Percentiles rank a stretch among this genome's conserved stretches.
phyloP scores from a whole-genome alignment of 106 monocot species.

The Phalaenopsis equestris region DNA sequence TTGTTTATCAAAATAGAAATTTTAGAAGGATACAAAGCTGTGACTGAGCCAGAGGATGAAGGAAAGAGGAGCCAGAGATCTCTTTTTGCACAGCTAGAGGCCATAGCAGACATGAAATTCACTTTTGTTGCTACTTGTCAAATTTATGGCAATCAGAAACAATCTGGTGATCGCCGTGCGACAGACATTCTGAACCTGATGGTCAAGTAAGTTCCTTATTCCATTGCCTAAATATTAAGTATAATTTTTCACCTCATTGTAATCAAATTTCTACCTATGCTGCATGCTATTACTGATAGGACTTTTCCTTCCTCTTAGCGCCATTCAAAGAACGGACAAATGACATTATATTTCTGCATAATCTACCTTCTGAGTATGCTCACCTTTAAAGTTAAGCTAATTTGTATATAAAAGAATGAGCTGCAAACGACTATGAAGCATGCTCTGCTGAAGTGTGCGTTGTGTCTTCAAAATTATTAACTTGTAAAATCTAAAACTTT shows the following conservation, averaged over 20 bases:
- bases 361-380: background rate
- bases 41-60: conserved; percentile 73
- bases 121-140: conserved; percentile 96
- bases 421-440: background rate
- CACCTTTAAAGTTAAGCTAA: background rate
- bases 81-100: conserved; percentile 85
- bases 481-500: background rate
- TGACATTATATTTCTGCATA: background rate
- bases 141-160: conserved; percentile 94
- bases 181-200: conserved; percentile 97
- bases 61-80: conserved; percentile 88
- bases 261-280: background rate
- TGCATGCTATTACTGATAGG: too few relatives aligned
- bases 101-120: conserved; percentile 97
- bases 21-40: conserved; percentile 93
- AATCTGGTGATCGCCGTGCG: conserved; percentile 90
- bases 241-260: background rate
- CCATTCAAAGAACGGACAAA: too few relatives aligned
- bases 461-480: background rate
- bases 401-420: background rate
- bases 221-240: background rate
- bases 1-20: conserved; percentile 52
- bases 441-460: background rate
- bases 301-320: too few relatives aligned
- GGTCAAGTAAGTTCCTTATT: conserved; percentile 76